Evolutionary conservation across 2,329 filamentous ascomycete species (phyloP).

Genomic region (Calonectria pseudoreteaudii): DNA sequence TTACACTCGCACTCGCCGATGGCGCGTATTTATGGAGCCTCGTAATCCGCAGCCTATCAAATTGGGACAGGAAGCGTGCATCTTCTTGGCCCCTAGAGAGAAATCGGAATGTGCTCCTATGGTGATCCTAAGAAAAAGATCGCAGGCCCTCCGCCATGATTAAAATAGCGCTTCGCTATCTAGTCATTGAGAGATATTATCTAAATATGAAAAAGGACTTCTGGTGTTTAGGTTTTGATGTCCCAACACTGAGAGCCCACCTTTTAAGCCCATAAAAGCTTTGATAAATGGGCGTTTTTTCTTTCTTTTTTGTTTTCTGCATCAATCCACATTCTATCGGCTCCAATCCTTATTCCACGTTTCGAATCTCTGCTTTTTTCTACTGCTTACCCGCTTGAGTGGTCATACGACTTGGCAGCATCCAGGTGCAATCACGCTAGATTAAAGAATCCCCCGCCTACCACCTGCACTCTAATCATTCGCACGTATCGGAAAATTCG

Average conservation of each 20-base stretch:
- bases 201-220: not conserved
- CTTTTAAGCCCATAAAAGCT: not conserved
- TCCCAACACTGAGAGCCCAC: not conserved
- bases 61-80: not conserved
- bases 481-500: not conserved
- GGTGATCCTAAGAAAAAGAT: not conserved
- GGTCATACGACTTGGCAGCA: not conserved
- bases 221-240: too few species aligned
- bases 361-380: not conserved
- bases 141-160: fast-evolving
- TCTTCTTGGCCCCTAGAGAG: not conserved
- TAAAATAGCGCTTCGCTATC: not conserved
- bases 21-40: not conserved
- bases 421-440: not conserved
- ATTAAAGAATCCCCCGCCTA: not conserved
- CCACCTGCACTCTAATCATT: not conserved
- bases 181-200: not conserved
- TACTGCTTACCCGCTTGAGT: not conserved
- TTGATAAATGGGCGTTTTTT: not conserved
- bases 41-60: not conserved
- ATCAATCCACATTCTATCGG: not conserved
- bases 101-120: not conserved
- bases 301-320: not conserved
- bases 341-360: not conserved
- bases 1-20: not conserved